Conservation (phyloP, 1,284 basidiomycete genomes). For the Wolfiporia cocos region DNA sequence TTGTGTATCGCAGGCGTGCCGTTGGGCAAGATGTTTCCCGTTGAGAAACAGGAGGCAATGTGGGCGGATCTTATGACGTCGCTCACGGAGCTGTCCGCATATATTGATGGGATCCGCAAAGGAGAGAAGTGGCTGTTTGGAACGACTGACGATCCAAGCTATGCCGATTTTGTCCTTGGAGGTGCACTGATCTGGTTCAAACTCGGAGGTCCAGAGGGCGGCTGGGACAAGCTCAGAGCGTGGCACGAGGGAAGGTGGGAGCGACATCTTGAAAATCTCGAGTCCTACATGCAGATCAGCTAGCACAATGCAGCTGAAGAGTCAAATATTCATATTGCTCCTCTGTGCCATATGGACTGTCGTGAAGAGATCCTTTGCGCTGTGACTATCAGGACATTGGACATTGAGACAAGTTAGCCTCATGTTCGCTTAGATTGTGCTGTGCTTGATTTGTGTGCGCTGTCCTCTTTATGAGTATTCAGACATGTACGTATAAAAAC, state of each 20-base stretch:
- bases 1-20: neutral
- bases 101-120: conserved; percentile 3
- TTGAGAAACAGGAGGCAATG: conserved; percentile 1
- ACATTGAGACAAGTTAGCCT: too few species aligned
- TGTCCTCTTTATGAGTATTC: too few species aligned
- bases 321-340: too few species aligned
- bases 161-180: conserved; percentile 7
- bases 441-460: too few species aligned
- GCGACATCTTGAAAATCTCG: neutral
- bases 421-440: too few species aligned
- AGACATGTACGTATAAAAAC: too few species aligned
- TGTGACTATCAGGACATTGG: too few species aligned
- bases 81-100: neutral
- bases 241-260: conserved; percentile 4
- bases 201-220: conserved; percentile 1
- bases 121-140: conserved; percentile 5
- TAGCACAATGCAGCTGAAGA: conserved; percentile 1
- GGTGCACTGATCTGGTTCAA: conserved; percentile 3
- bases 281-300: conserved; percentile 3
- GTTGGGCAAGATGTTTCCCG: conserved; percentile 3
- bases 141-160: neutral
- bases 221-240: conserved; percentile 4
- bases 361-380: too few species aligned
- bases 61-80: conserved; percentile 1
- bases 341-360: too few species aligned